Percentiles rank a stretch among this genome's conserved stretches.
phyloP scores from a whole-genome alignment of 805 yeast species.

The Ogataea pini region DNA sequence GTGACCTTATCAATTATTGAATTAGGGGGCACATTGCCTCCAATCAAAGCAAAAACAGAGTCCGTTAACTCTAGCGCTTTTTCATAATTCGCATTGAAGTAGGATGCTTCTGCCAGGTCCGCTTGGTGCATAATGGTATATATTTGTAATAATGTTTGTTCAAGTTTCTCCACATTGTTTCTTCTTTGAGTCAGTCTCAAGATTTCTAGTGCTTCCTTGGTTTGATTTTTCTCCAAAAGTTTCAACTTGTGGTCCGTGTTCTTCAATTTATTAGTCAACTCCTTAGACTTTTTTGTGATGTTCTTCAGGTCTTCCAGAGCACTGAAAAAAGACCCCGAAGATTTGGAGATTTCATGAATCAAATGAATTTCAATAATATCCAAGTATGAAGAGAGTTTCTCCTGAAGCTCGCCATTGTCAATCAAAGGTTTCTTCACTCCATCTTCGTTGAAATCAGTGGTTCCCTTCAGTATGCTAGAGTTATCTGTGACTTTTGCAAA shows the following conservation, averaged over 20 bases:
- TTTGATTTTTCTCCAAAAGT: conserved; percentile 48
- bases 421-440: conserved; percentile 42
- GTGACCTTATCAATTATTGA: conserved; percentile 34
- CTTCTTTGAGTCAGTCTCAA: conserved; percentile 52
- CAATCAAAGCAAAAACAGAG: conserved; percentile 55
- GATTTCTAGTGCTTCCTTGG: conserved; percentile 50
- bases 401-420: conserved; percentile 64
- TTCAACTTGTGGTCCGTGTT: conserved; percentile 48
- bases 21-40: conserved; percentile 46
- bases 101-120: conserved; percentile 50
- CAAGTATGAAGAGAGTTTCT: conserved; percentile 75
- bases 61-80: conserved; percentile 59
- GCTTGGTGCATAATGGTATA: conserved; percentile 46
- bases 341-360: conserved; percentile 77
- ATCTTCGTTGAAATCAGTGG: conserved; percentile 33
- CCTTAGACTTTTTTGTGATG: conserved; percentile 55
- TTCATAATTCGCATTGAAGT: conserved; percentile 47
- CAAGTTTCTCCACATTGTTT: conserved; percentile 61
- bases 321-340: conserved; percentile 81
- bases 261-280: conserved; percentile 49
- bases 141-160: conserved; percentile 60
- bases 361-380: conserved; percentile 83
- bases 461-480: conserved; percentile 40
- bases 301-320: conserved; percentile 77
- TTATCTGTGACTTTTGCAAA: conserved; percentile 74